Conservation (phyloP, 1,284 basidiomycete genomes). For the Cryptococcus maquisensis region DNA sequence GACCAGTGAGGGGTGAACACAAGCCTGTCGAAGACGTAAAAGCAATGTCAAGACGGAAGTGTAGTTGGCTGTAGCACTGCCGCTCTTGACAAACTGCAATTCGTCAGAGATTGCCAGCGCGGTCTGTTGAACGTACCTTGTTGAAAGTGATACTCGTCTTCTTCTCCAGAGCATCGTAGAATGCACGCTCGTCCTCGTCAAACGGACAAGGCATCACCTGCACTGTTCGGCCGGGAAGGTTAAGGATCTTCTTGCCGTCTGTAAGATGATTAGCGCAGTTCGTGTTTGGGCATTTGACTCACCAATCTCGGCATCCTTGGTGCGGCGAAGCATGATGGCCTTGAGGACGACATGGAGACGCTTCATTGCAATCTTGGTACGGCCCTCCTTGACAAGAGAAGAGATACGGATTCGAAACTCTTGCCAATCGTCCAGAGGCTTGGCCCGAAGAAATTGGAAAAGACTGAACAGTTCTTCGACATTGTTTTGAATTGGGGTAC, state of each 20-base stretch:
- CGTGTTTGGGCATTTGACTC: slow-evolving; percentile 2
- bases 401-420: slow-evolving; percentile 75
- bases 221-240: slow-evolving; percentile 71
- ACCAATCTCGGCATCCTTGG: slow-evolving; percentile 68
- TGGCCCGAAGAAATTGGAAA: slow-evolving; percentile 80
- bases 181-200: slow-evolving; percentile 67
- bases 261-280: neutral
- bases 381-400: slow-evolving; percentile 70
- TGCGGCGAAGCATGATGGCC: slow-evolving; percentile 84
- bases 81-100: slow-evolving; percentile 55
- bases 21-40: slow-evolving; percentile 84
- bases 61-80: slow-evolving; percentile 62
- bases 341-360: slow-evolving; percentile 77
- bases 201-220: slow-evolving; percentile 70
- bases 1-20: slow-evolving; percentile 79
- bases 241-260: slow-evolving; percentile 81
- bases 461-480: slow-evolving; percentile 86
- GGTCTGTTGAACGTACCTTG: slow-evolving; percentile 48
- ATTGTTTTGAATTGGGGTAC: slow-evolving; percentile 84
- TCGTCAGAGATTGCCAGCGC: neutral
- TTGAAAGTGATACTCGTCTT: slow-evolving; percentile 70
- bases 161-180: slow-evolving; percentile 73
- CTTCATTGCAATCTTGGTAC: slow-evolving; percentile 71
- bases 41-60: slow-evolving; percentile 80
- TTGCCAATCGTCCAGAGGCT: slow-evolving; percentile 74